These are phyloP conservation scores for Nidularia pulvinata DNA, from an alignment of 768 basidiomycete species.

Conservation along the genomic window DNA sequence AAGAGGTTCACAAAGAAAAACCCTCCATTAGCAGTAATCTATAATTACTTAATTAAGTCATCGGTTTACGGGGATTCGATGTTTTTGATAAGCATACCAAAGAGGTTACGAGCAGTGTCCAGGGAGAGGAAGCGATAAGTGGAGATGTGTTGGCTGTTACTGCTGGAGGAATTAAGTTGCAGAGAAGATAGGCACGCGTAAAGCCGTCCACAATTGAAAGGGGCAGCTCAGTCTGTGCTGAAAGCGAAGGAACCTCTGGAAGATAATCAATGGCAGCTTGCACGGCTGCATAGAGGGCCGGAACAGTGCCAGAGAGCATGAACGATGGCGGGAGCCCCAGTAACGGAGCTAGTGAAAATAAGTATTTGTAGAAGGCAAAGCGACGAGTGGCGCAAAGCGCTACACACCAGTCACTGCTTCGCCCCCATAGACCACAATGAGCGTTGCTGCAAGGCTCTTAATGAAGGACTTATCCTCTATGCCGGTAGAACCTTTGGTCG, in stretches of 20 bases:
- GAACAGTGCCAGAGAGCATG: slow-evolving; percentile 69
- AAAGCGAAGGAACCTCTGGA: slow-evolving; percentile 52
- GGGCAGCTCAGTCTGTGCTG: slow-evolving; percentile 64
- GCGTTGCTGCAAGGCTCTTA: slow-evolving; percentile 53
- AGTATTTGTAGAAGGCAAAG: slow-evolving; percentile 1
- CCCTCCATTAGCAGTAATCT: slow-evolving; percentile 78
- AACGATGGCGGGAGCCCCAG: slow-evolving; percentile 75
- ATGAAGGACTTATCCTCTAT: slow-evolving; percentile 56
- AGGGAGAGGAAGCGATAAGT: slow-evolving; percentile 63
- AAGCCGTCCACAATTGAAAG: slow-evolving; percentile 77
- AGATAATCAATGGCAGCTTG: slow-evolving; percentile 65
- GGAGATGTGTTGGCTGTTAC: slow-evolving; percentile 53
- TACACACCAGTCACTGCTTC: slow-evolving; percentile 65
- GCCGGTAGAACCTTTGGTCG: slow-evolving; percentile 28
- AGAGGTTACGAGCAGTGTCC: slow-evolving; percentile 75
- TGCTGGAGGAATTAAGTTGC: slow-evolving; percentile 72
- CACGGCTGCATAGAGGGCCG: slow-evolving; percentile 55
- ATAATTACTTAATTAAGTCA: neutral
- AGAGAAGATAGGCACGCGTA: slow-evolving; percentile 77
- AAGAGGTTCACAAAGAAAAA: slow-evolving; percentile 79
- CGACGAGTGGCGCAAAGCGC: neutral
- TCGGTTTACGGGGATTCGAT: neutral
- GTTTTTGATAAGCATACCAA: slow-evolving; percentile 35
- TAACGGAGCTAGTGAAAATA: slow-evolving; percentile 46
- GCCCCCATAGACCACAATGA: slow-evolving; percentile 79